These are phyloP conservation scores for Coniochaeta sp. DNA, from an alignment of 2,329 filamentous ascomycete species.

Conservation along the genomic window DNA sequence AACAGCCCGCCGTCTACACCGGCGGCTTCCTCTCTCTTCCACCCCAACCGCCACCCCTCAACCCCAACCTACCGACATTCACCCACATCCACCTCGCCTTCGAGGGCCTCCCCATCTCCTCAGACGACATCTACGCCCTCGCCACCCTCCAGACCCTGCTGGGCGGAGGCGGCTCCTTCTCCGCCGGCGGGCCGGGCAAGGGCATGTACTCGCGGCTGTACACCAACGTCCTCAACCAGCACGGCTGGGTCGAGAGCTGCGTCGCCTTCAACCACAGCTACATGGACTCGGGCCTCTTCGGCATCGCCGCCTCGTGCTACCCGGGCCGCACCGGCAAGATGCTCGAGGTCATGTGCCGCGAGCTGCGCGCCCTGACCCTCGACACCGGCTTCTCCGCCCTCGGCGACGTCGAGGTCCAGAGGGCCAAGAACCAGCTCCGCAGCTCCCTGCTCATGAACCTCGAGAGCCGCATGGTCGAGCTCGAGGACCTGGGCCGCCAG, in stretches of 20 bases:
- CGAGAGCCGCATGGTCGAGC: slow-evolving; percentile 92
- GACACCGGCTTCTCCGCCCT: slow-evolving; percentile 69
- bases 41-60: slow-evolving; percentile 66
- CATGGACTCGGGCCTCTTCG: slow-evolving; percentile 91
- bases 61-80: slow-evolving; percentile 70
- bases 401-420: slow-evolving; percentile 69
- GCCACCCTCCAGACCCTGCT: slow-evolving; percentile 93
- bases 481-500: slow-evolving; percentile 90
- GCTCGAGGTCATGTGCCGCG: slow-evolving; percentile 92
- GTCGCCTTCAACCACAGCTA: slow-evolving; percentile 97
- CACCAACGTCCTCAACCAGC: slow-evolving; percentile 95
- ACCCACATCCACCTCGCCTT: slow-evolving; percentile 95
- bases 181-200: slow-evolving; percentile 91
- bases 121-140: slow-evolving; percentile 90
- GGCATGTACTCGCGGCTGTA: slow-evolving; percentile 98
- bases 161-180: slow-evolving; percentile 93
- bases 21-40: slow-evolving; percentile 88
- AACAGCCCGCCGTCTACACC: slow-evolving; percentile 71
- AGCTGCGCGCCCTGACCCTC: slow-evolving; percentile 70
- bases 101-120: slow-evolving; percentile 84
- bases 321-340: slow-evolving; percentile 72
- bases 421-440: slow-evolving; percentile 94
- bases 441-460: slow-evolving; percentile 93
- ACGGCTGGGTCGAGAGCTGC: slow-evolving; percentile 95
- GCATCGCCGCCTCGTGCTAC: slow-evolving; percentile 80